Evolutionary conservation across 352 stramenopile genomes (phyloP), one percentile per base, ranked within the genome.

Genomic region (Phytophthora agathidicida): DNA sequence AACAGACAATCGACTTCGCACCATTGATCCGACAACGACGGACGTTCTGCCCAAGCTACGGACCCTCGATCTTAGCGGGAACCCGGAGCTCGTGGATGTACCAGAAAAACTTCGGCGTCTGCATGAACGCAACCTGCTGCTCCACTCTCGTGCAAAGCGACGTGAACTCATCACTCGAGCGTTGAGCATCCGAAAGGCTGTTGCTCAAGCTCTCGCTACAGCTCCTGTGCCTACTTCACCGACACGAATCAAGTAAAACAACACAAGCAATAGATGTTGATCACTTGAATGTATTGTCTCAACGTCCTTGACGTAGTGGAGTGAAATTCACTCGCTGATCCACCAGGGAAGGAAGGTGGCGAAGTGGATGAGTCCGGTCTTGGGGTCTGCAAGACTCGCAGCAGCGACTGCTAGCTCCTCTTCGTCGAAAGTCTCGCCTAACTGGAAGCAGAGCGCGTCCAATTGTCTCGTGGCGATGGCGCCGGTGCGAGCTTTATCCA

Each of bases 331-430:
- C 41, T 84, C 77, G 45, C 60, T 78, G 13, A 77, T 56, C 77
- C 77, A 88, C 77, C 77, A 88, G 20, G 65, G 61, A 3, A 88
- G 54, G 59, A 88, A 88, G 19, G 67, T 64, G 23, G 37, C 24
- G 49, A 88, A 88, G 42, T 83, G 73, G 56, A 88, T 80, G 33
- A 88, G 60, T 0, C 69, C 72, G 0, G 77, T 82, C 27, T 78
- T 52, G 0, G 73, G 60, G 46, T 88, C 69, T 46, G 72, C 60
- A 20, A 84, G 65, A 44, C 73, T 83, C 14, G 72, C 57, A 28
- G 51, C 41, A 16, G 74, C 77, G 27, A 76, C 65, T 3, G 58
- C 59, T 1, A 85, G 52, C 48, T 88, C 77, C 39, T 88, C 77
- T 3, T 69, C 54, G 36, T 88, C 77, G 7, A 88, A 67, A 45